phyloP scores from a whole-genome alignment of 768 basidiomycete species.

The Hygrocybe coccinea region DNA sequence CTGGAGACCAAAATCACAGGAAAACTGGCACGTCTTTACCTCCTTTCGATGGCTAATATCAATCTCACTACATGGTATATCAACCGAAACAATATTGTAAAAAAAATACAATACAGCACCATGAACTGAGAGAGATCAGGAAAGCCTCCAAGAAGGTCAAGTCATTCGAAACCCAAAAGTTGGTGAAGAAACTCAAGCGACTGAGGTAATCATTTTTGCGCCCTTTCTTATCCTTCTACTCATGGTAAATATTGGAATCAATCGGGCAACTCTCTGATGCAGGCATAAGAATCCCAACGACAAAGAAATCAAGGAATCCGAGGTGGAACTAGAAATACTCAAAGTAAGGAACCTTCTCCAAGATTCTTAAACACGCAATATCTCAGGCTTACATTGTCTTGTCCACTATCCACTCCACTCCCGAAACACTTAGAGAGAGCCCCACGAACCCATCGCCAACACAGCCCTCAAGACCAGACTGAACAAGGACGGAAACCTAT shows the following conservation, averaged over 20 bases:
- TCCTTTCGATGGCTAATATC: neutral
- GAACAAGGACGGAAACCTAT: constrained; percentile 63
- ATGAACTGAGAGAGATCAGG: constrained; percentile 64
- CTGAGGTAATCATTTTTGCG: constrained; percentile 41
- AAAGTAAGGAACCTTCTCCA: no score
- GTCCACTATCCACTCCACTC: no score
- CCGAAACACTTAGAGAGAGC: constrained; percentile 41
- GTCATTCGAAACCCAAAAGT: constrained; percentile 72
- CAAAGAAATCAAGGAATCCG: constrained; percentile 45
- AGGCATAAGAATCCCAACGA: constrained; percentile 38
- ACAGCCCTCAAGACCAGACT: constrained; percentile 69
- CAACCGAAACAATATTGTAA: no score
- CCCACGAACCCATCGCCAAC: constrained; percentile 54
- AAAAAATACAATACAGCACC: no score
- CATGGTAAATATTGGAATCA: neutral
- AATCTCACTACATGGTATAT: neutral
- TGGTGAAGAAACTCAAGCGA: constrained; percentile 77
- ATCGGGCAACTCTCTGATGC: constrained; percentile 4
- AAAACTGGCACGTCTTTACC: constrained; percentile 49
- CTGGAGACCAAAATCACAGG: constrained; percentile 40
- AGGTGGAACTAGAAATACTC: constrained; percentile 54
- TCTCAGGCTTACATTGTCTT: no score
- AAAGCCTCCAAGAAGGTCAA: constrained; percentile 80
- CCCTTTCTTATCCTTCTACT: neutral
- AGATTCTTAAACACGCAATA: no score